Evolutionary conservation across 768 basidiomycete species (phyloP).

Genomic region (Mycena indigotica): DNA sequence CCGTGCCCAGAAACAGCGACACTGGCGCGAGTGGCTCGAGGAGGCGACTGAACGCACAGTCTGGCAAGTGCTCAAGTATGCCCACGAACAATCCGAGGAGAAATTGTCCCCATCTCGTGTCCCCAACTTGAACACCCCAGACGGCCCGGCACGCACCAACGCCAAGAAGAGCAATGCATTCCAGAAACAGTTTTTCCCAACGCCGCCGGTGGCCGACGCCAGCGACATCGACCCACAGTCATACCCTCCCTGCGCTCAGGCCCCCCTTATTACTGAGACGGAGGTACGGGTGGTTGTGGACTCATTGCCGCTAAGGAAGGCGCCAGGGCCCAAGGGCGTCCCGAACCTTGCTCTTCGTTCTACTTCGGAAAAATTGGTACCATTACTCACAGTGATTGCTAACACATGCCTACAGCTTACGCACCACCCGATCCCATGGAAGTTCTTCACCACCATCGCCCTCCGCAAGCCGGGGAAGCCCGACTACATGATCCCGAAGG

Average conservation of each 20-base stretch:
- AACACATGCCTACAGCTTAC: constrained; percentile 2
- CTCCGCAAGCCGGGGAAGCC: constrained; percentile 28
- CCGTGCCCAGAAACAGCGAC: no score
- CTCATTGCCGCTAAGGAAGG: not conserved
- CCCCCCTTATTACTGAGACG: not conserved
- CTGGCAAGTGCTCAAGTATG: constrained; percentile 21
- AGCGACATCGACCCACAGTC: not conserved
- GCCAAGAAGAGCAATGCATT: not conserved
- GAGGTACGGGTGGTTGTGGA: not conserved
- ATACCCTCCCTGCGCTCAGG: not conserved
- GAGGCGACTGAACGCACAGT: constrained; percentile 14
- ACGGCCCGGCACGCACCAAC: not conserved
- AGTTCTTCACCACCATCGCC: constrained; percentile 21
- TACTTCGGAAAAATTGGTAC: not conserved
- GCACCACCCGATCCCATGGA: constrained; percentile 12
- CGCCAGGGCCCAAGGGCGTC: constrained; percentile 1
- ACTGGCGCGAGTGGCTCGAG: constrained; percentile 29
- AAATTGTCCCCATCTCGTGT: constrained; percentile 6
- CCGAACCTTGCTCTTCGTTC: constrained; percentile 2
- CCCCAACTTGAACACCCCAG: constrained; percentile 2
- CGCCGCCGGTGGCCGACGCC: not conserved
- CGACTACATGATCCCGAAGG: constrained; percentile 23
- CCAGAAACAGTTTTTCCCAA: not conserved
- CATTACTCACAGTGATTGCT: not conserved
- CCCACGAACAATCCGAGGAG: not conserved